Evolutionary conservation across 2,329 filamentous ascomycete genomes (phyloP), one percentile per base, ranked within the genome.

Genomic region (Diaporthe capsici): DNA sequence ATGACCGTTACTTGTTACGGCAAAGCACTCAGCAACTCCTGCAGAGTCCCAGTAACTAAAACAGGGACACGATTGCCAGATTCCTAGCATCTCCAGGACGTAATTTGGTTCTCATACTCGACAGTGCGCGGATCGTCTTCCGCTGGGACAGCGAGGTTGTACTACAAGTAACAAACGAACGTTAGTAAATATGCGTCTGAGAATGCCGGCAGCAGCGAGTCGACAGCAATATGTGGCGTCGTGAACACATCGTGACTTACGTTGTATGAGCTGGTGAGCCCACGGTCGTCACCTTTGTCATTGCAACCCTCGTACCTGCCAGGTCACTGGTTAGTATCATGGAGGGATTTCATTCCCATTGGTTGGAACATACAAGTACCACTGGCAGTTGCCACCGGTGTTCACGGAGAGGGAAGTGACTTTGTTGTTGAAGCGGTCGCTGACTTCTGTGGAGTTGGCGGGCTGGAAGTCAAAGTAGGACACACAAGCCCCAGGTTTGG

Each of bases 351-450:
- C 0, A 15, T 20, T 17, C 28, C 22, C 5, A 9, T 7, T 6
- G 8, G 1, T n/a, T 53, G 2, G 31, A 39, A 37, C 65, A 7
- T 55, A 70, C 65, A 70, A n/a, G 3, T 70, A 55, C 65, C 65
- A 70, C 47, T 55, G 47, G 49, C 65, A 70, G 3, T 55, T 22
- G 4, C 65, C 65, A 20, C 65, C 65, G 8, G 65, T 70, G 49
- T 70, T 70, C 47, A 55, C 47, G 2, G 47, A 55, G 17, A 70
- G 9, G 10, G 65, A 70, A 25, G 47, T 55, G 49, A 70, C 34
- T 12, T 70, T 70, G 49, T 70, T 70, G 34, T 70, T 70, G 34
- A 70, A 70, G 15, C 65, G 47, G 49, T 70, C 65, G 49, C 47
- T 70, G 34, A 70, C 7, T 55, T 55, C 34, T 25, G 65, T 70